phyloP scores from a whole-genome alignment of 345 rosid species.

The Euphorbia tirucalli region DNA sequence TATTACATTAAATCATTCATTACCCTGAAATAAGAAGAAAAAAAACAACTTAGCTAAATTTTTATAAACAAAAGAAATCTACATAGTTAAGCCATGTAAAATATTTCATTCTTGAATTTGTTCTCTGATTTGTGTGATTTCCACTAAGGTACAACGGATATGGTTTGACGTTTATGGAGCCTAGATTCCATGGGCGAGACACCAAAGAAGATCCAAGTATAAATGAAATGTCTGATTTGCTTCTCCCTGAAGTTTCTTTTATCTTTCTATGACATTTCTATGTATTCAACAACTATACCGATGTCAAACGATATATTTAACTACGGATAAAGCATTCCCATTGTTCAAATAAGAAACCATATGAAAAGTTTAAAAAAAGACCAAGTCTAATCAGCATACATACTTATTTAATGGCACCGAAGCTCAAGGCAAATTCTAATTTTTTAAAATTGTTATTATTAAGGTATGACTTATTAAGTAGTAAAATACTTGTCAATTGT shows the following conservation, averaged over 20 bases:
- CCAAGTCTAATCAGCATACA: background rate
- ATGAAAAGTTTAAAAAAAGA: background rate
- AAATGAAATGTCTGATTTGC: background rate
- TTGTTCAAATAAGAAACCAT: background rate
- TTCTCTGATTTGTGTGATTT: background rate
- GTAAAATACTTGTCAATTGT: background rate
- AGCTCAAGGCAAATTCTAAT: background rate
- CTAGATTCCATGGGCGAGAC: background rate
- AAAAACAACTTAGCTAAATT: background rate
- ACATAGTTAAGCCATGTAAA: background rate
- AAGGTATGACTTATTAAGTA: background rate
- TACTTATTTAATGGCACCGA: background rate
- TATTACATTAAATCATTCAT: background rate
- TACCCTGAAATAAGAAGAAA: background rate
- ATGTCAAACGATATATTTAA: background rate
- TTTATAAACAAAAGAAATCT: background rate
- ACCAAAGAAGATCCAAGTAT: background rate
- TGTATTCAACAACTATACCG: background rate
- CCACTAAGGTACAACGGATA: background rate
- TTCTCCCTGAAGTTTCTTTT: background rate
- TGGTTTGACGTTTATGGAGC: background rate
- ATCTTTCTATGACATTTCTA: background rate
- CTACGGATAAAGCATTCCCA: background rate
- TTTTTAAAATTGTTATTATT: background rate
- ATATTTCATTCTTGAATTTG: background rate